These are phyloP conservation scores for Bipolaris sorokiniana DNA, from an alignment of 2,329 filamentous ascomycete species.

Conservation along the genomic window DNA sequence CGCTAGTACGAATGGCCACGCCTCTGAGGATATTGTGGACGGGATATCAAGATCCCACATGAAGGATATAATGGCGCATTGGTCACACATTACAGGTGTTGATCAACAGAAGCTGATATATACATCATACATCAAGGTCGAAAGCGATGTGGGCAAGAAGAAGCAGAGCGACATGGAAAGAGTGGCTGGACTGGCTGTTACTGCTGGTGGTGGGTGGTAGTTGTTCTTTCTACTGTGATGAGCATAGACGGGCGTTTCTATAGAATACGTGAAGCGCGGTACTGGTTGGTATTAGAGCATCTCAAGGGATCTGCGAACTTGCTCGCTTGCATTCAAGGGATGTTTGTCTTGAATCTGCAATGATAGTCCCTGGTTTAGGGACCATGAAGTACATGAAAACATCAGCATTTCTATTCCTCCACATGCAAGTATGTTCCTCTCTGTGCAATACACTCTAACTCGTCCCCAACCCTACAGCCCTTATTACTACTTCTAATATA, in stretches of 20 bases:
- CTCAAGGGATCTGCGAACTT: not conserved
- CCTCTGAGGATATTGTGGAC: slow-evolving; percentile 54
- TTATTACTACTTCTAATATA: too few species aligned
- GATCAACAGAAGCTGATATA: slow-evolving; percentile 74
- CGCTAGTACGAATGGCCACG: slow-evolving; percentile 44
- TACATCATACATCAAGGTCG: slow-evolving; percentile 89
- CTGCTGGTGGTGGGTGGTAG: slow-evolving; percentile 92
- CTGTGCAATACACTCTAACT: too few species aligned
- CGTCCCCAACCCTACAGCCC: too few species aligned
- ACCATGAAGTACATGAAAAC: too few species aligned
- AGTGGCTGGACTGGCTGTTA: slow-evolving; percentile 86
- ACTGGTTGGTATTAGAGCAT: not conserved
- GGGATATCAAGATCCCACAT: slow-evolving; percentile 72
- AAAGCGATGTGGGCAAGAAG: slow-evolving; percentile 85
- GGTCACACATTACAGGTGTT: slow-evolving; percentile 75
- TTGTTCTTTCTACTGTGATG: not conserved
- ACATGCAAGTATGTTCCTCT: too few species aligned
- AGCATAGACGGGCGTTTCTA: slow-evolving; percentile 12
- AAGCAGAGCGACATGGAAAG: slow-evolving; percentile 73
- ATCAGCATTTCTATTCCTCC: too few species aligned
- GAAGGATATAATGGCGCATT: slow-evolving; percentile 73
- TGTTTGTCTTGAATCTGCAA: too few species aligned
- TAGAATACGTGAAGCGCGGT: not conserved
- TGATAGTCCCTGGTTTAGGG: too few species aligned
- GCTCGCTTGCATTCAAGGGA: not conserved